Evolutionary conservation across 2,329 filamentous ascomycete genomes (phyloP).

Genomic region (Fusarium bactridioides): DNA sequence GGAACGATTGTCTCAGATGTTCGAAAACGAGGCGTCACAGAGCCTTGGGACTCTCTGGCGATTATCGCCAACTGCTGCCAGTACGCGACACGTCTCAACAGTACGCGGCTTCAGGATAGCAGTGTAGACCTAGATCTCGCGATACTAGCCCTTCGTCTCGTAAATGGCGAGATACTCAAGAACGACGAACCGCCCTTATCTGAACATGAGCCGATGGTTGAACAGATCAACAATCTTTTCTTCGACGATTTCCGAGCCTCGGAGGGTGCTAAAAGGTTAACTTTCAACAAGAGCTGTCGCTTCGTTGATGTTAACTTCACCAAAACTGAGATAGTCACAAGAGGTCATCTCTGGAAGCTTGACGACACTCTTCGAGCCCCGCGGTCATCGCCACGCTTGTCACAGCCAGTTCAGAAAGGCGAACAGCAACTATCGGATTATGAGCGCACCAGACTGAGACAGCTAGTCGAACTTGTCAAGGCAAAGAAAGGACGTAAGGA

Average conservation of each 20-base stretch:
- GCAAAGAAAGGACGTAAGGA: not conserved
- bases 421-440: constrained; percentile 15
- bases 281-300: constrained; percentile 41
- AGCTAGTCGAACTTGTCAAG: constrained; percentile 19
- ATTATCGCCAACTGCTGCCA: constrained; percentile 47
- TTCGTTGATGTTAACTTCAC: constrained; percentile 31
- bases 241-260: constrained; percentile 35
- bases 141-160: constrained; percentile 40
- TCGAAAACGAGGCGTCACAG: constrained; percentile 19
- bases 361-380: constrained; percentile 23
- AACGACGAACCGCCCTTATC: constrained; percentile 32
- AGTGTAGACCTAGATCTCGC: constrained; percentile 38
- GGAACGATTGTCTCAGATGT: constrained; percentile 40
- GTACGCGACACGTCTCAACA: constrained; percentile 41
- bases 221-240: constrained; percentile 18
- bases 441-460: constrained; percentile 20
- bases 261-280: constrained; percentile 9
- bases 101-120: constrained; percentile 5
- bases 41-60: constrained; percentile 41
- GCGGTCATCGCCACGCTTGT: constrained; percentile 1
- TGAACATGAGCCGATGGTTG: not conserved
- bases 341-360: constrained; percentile 41
- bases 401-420: constrained; percentile 11
- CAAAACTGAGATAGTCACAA: constrained; percentile 23
- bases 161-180: constrained; percentile 47